Conservation (phyloP, 2,329 filamentous ascomycete species). For the Acrodontium crateriforme region DNA sequence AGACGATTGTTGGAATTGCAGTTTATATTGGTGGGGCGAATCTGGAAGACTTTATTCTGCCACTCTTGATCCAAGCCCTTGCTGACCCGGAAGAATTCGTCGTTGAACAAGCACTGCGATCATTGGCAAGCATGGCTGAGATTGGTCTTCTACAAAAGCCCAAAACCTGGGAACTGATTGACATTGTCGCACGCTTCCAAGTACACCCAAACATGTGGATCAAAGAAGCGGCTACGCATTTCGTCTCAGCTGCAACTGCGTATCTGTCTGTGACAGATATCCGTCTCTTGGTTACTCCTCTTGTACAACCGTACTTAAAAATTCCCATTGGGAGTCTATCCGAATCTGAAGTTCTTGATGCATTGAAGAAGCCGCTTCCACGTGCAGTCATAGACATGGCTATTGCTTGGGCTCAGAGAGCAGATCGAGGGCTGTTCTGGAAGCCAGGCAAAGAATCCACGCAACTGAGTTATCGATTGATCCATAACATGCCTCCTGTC, state of each 20-base stretch:
- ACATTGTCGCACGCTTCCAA: constrained; percentile 70
- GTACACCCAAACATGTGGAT: constrained; percentile 96
- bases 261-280: constrained; percentile 69
- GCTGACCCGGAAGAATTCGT: constrained; percentile 90
- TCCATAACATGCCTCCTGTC: constrained; percentile 41
- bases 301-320: constrained; percentile 72
- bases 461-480: constrained; percentile 41
- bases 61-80: constrained; percentile 87
- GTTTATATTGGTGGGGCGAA: constrained; percentile 79
- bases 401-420: constrained; percentile 57
- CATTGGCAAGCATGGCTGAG: constrained; percentile 74
- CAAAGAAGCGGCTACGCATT: constrained; percentile 73
- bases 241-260: constrained; percentile 61
- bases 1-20: constrained; percentile 84
- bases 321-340: constrained; percentile 54
- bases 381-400: constrained; percentile 74
- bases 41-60: constrained; percentile 87
- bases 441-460: constrained; percentile 57
- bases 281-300: constrained; percentile 67
- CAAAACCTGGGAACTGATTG: constrained; percentile 76
- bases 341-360: constrained; percentile 63
- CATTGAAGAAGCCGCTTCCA: constrained; percentile 67
- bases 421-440: constrained; percentile 79
- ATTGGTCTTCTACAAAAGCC: constrained; percentile 75
- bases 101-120: constrained; percentile 77